Percentiles rank a stretch among this genome's conserved stretches.
These are phyloP conservation scores for Aquilaria sinensis DNA, from an alignment of 345 rosid species.

Conservation along the genomic window DNA sequence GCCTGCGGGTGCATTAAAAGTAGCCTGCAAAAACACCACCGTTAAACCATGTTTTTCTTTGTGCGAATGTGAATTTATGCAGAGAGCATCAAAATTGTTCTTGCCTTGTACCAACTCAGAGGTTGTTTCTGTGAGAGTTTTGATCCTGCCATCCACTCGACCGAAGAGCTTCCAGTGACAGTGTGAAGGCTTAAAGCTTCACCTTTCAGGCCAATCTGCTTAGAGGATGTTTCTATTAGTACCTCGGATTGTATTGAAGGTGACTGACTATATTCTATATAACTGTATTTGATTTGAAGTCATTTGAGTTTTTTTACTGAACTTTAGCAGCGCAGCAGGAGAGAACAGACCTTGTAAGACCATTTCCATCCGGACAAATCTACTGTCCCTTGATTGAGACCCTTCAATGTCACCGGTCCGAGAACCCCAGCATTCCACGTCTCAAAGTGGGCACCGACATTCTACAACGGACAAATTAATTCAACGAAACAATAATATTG, in stretches of 20 bases:
- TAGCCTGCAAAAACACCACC: constrained; percentile 31
- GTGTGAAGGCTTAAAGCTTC: constrained; percentile 69
- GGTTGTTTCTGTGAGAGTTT: constrained; percentile 54
- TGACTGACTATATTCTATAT: neutral
- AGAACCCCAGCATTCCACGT: constrained; percentile 76
- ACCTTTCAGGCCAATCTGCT: constrained; percentile 71
- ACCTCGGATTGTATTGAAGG: neutral
- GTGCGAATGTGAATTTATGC: neutral
- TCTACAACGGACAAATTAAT: constrained; percentile 29
- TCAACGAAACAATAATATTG: neutral
- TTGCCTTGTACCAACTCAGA: constrained; percentile 85
- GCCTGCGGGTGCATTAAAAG: constrained; percentile 51
- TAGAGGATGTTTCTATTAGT: neutral
- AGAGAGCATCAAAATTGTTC: constrained; percentile 4
- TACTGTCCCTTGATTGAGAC: constrained; percentile 67
- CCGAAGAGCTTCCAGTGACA: constrained; percentile 50
- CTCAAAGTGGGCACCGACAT: constrained; percentile 74
- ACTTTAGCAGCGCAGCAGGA: neutral
- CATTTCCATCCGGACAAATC: constrained; percentile 78
- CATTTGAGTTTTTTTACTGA: neutral
- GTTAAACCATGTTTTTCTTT: neutral
- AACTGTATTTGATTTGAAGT: neutral
- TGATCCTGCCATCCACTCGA: constrained; percentile 75
- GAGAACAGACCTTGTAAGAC: constrained; percentile 75
- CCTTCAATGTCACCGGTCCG: constrained; percentile 64